Evolutionary conservation across 2,329 filamentous ascomycete species (phyloP), one percentile per base, ranked within the genome.

Genomic region (Epichloe festucae): DNA sequence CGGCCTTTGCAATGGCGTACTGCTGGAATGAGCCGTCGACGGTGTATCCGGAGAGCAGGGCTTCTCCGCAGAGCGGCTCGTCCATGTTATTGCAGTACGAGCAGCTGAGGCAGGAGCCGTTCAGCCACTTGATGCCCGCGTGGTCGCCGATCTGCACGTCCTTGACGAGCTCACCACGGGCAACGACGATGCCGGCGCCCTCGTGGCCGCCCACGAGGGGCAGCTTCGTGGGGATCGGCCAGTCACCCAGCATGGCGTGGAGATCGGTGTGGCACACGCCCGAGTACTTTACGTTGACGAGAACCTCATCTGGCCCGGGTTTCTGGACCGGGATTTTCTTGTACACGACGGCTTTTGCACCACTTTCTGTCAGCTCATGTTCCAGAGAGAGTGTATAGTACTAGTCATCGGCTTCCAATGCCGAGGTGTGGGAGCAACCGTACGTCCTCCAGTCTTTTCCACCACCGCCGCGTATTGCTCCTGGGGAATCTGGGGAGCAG

Each of bases 21-120:
- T 95, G 83, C 74, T 96, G 90, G 78, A 96, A 96, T 42, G 84
- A 83, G 35, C 90, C 90, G 66, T 95, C 87, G 65, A 95, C 89
- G 4, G 88, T 94, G 77, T 94, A 95, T 52, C 91, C 91, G 1
- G 89, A 94, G 41, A 95, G 79, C 38, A 78, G 72, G 27, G 87
- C 81, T 54, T 86, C 73, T 15, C 77, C 68, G 73, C 91, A 97
- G 5, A 95, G 82, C 3, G 88, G 84, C 72, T 96, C 90, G 60
- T 95, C 86, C 46, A 79, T 69, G 59, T 82, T 77, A 64, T 85
- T 82, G 74, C 90, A 96, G 77, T 87, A 95, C 60, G 81, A 77
- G 73, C 90, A 97, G 57, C 76, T 69, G 55, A 95, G 74, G 70
- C 91, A 96, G 46, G 85, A 84, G 57, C 88, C 87, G 70, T 95